Evolutionary conservation across 345 rosid species (phyloP), one percentile per base, ranked within the genome.

Genomic region (Heritiera littoralis): DNA sequence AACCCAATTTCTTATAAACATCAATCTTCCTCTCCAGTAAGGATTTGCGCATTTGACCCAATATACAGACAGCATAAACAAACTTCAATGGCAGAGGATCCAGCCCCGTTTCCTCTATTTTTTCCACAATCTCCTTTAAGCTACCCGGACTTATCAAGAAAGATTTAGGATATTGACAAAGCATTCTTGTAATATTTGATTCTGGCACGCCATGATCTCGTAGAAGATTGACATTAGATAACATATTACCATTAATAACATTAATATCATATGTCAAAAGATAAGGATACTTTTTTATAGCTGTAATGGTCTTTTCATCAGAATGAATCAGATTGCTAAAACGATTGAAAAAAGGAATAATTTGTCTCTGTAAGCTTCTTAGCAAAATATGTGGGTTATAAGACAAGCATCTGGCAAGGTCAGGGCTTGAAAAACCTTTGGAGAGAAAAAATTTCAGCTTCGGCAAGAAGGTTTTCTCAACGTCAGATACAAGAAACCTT

Each of bases 301-400:
- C 55, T 12, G 0, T 51, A 4, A 51, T 4, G 13, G 55, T 51
- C 17, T 51, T 51, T 3, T 51, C 17, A 51, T 13, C 72, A 92
- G 97, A 77, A 89, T 90, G 89, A 92, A 51, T 13, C 72, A 92
- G 97, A 77, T 91, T 90, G 89, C 92, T 94, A n/a, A 1, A 6
- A 2, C 0, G 0, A 23, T 78, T 72, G 61, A 77, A 18, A 58
- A 14, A 58, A n/a, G 98, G 98, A 91, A 63, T 20, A 76, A n/a
- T 73, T 30, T 83, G 61, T 63, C 12, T 54, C 32, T 38, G 6
- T 8, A 17, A 9, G 59, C 84, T 76, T 30, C 70, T 14, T 0
- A 0, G 0, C 41, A 81, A 18, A 6, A 81, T 0, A 14, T 0
- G 0, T 1, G 80, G 82, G 28, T 1, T 4, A 2, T 3, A 0